Evolutionary conservation across 768 basidiomycete genomes (phyloP), one percentile per base, ranked within the genome.

Genomic region (Suillus alpinus): DNA sequence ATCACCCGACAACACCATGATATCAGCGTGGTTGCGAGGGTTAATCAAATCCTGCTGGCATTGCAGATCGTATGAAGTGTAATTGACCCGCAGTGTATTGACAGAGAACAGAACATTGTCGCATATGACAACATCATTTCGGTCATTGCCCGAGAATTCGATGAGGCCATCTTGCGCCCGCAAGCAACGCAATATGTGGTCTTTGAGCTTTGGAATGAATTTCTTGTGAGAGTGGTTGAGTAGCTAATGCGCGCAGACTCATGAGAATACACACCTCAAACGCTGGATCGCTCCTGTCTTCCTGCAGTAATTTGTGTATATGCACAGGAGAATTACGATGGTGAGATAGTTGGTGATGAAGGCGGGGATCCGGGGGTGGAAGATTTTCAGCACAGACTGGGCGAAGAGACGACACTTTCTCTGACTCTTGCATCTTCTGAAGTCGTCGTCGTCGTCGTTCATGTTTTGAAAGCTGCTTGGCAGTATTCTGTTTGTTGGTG

Each of bases 401-500:
- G 12, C 9, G 6, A 9, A 36, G 12, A 12, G 36, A 36, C 10
- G 36, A 36, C 12, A 10, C 36, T 36, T 36, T 36, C 36, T 36
- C 36, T 12, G 12, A 36, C 36, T 36, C 36, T 12, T 36, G 10
- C 36, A 36, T 36, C 36, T 36, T 36, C 12, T 12, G 36, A 36
- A 36, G 36, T 29, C 53, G 10, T 59, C 65, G 9, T 50, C 66
- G 44, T 26, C 71, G 63, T 3, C 56, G 50, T 20, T 69, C 58
- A 0, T 66, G 66, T 5, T 63, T 59, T 0, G 71, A 67, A 44
- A 81, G 76, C 51, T 79, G 74, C 1, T 47, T 39, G 0, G 53
- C 37, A 8, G 65, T 61, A n/a, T 73, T 51, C 2, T 66, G 69
- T 61, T 79, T 80, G 65, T 78, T 80, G 0, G 75, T 78, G 1